A percentile compares a stretch with the other conserved stretches of the same genome.
Evolutionary conservation across 2,329 filamentous ascomycete species (phyloP).

Genomic region (Penicillium sp.): DNA sequence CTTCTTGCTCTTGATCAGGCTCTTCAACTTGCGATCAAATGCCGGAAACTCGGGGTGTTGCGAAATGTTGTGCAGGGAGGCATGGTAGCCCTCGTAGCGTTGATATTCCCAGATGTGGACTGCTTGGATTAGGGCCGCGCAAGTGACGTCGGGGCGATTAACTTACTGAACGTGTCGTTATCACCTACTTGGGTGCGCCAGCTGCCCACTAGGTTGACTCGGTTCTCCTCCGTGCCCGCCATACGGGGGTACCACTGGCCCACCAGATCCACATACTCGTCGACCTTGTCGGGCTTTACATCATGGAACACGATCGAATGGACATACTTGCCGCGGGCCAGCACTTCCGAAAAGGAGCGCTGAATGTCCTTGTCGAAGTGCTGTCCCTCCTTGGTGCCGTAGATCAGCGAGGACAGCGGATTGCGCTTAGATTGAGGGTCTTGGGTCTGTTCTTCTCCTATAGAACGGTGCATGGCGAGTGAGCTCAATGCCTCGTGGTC

Average conservation of each 20-base stretch:
- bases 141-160: background rate
- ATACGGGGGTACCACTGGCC: conserved; percentile 90
- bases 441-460: conserved; percentile 58
- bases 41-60: conserved; percentile 77
- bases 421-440: conserved; percentile 66
- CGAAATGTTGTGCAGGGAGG: conserved; percentile 81
- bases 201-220: conserved; percentile 93
- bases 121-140: conserved; percentile 38
- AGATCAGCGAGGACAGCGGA: conserved; percentile 82
- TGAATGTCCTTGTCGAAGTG: conserved; percentile 95
- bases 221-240: conserved; percentile 80
- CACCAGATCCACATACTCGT: conserved; percentile 88
- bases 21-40: conserved; percentile 81
- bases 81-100: conserved; percentile 92
- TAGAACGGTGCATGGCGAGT: conserved; percentile 54
- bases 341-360: conserved; percentile 89
- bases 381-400: conserved; percentile 92
- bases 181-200: conserved; percentile 98
- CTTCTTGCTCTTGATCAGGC: conserved; percentile 78
- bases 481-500: conserved; percentile 56
- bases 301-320: conserved; percentile 97
- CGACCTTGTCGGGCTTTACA: conserved; percentile 91
- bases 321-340: conserved; percentile 95
- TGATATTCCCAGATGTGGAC: conserved; percentile 99
- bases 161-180: conserved; percentile 86